Evolutionary conservation across 192 early-diverging fungal genomes (phyloP), one percentile per base, ranked within the genome.

Genomic region (Umbelopsis isabellina): DNA sequence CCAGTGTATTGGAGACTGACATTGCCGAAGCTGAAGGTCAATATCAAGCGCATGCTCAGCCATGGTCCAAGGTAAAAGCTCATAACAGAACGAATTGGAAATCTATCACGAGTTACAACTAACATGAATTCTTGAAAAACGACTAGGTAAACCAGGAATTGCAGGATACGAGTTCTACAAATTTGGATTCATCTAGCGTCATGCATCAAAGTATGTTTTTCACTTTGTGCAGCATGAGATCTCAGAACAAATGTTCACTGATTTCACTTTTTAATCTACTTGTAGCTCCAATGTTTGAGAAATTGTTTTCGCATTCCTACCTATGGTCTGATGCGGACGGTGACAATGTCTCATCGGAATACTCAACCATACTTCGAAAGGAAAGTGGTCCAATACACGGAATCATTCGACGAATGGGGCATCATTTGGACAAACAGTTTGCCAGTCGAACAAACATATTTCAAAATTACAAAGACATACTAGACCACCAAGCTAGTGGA

Each of bases 331-430:
- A 61, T 12, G 12, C 55, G 18, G 25, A 6, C 6, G 37, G 10
- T 33, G 55, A 61, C 8, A 25, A 35, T 11, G 55, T 1, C 27
- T 15, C 27, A 33, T 16, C 55, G 1, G 30, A 61, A 35, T 35
- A 27, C 7, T 18, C 18, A 0, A 4, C 13, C 8, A 61, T 61
- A 30, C 55, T 61, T 35, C 55, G 55, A 16, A 61, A 27, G 13
- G 55, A 61, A 16, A 11, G 8, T 37, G 55, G 55, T 5, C 30
- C 55, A 8, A n/a, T 61, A n/a, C 33, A 37, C n/a, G 55, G 55
- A 13, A 61, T 61, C 25, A 61, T 61, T 22, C 55, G 55, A 61
- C 25, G 55, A 10, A 61, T 61, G 55, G 55, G 55, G 2, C 33
- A 61, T 18, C 55, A 61, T 25, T 61, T 61, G 55, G 55, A 61